phyloP scores from a whole-genome alignment of 2,329 filamentous ascomycete genomes.

The Pyrenophora graminea region DNA sequence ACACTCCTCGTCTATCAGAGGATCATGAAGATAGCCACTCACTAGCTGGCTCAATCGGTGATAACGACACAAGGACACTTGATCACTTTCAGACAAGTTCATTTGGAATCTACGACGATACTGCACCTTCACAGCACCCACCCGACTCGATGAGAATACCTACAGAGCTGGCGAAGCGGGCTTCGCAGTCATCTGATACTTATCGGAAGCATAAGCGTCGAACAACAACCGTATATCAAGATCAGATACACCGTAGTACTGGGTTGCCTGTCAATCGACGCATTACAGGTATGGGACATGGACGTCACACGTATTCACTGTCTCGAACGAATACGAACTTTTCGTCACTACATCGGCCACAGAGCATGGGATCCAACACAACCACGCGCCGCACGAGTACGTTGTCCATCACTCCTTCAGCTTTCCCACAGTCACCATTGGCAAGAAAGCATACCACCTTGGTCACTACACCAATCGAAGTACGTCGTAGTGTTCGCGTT shows the following conservation, averaged over 20 bases:
- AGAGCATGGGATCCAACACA: conserved; percentile 44
- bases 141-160: conserved; percentile 52
- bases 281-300: conserved; percentile 38
- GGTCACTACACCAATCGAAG: conserved; percentile 35
- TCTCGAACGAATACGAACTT: conserved; percentile 34
- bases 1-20: no score
- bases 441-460: conserved; percentile 28
- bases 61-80: conserved; percentile 42
- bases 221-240: conserved; percentile 32
- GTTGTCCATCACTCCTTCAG: conserved; percentile 46
- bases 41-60: conserved; percentile 44
- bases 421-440: conserved; percentile 43
- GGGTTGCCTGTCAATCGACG: conserved; percentile 40
- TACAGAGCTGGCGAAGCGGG: conserved; percentile 45
- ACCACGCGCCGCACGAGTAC: conserved; percentile 46
- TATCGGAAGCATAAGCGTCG: conserved; percentile 34
- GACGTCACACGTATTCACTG: conserved; percentile 33
- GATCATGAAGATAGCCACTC: conserved; percentile 40
- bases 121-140: conserved; percentile 45
- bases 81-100: conserved; percentile 45
- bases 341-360: conserved; percentile 30
- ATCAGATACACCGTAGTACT: conserved; percentile 28
- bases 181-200: conserved; percentile 39
- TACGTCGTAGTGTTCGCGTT: conserved; percentile 47
- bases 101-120: conserved; percentile 41